A percentile compares a stretch with the other conserved stretches of the same genome.
These are phyloP conservation scores for Phytomonas sp. DNA, from an alignment of 208 protist genomes.

Conservation along the genomic window DNA sequence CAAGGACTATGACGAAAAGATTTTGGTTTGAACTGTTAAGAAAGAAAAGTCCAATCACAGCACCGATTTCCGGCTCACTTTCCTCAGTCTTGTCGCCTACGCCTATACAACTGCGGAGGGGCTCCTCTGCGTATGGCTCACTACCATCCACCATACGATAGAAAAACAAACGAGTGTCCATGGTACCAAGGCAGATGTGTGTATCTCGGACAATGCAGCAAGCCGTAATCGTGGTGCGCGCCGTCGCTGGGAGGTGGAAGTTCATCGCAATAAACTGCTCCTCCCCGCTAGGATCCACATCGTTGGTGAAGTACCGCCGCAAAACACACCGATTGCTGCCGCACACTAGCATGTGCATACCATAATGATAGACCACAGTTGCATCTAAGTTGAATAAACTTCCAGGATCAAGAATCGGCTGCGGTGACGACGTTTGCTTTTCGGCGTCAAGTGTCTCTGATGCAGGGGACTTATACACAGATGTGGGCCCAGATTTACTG, in stretches of 20 bases:
- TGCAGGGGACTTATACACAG: not conserved
- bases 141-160: conserved; percentile 61
- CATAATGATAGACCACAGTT: conserved; percentile 27
- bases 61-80: conserved; percentile 39
- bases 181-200: conserved; percentile 71
- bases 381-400: conserved; percentile 11
- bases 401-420: not conserved
- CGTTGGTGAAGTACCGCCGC: conserved; percentile 27
- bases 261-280: conserved; percentile 51
- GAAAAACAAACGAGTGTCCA: conserved; percentile 63
- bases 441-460: conserved; percentile 20
- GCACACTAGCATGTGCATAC: conserved; percentile 52
- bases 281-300: conserved; percentile 43
- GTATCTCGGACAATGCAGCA: conserved; percentile 77
- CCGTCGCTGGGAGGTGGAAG: conserved; percentile 33
- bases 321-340: conserved; percentile 48
- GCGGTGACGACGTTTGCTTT: not conserved
- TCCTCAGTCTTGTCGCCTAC: not conserved
- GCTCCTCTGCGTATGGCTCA: conserved; percentile 41
- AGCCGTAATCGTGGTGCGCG: conserved; percentile 38
- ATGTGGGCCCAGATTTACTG: not conserved
- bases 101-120: conserved; percentile 19
- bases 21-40: conserved; percentile 68
- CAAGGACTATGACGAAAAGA: conserved; percentile 52
- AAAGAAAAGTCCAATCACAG: conserved; percentile 58